phyloP scores from a whole-genome alignment of 345 rosid genomes.

The Brassica nigra region DNA sequence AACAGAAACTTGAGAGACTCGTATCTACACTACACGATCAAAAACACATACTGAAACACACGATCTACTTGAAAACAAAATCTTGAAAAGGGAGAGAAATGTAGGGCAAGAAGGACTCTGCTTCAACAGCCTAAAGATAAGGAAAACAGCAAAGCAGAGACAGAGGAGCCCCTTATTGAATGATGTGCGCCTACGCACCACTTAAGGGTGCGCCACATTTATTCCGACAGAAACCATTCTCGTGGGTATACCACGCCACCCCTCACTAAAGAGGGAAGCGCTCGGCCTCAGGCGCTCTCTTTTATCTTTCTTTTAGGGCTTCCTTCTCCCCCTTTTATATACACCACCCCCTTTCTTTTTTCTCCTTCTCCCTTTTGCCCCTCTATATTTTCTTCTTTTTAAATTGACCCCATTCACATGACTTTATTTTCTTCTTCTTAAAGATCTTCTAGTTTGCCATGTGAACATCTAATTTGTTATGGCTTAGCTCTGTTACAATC shows the following conservation, averaged over 20 bases:
- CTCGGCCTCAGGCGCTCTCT: conserved; percentile 45
- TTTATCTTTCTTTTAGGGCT: conserved; percentile 13
- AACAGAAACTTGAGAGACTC: neutral
- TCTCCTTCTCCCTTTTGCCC: neutral
- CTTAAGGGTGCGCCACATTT: conserved; percentile 36
- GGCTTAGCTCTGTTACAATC: too few species aligned
- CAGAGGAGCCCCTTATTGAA: neutral
- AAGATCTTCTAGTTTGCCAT: too few species aligned
- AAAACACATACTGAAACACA: neutral
- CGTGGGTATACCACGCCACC: conserved; percentile 52
- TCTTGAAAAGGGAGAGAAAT: neutral
- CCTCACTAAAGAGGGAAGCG: conserved; percentile 45
- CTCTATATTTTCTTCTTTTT: neutral
- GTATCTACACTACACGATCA: too few species aligned
- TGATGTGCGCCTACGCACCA: conserved; percentile 45
- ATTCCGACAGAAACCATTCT: conserved; percentile 22
- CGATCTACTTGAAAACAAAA: neutral
- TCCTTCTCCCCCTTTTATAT: neutral
- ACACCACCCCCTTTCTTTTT: neutral
- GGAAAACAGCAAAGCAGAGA: conserved; percentile 31
- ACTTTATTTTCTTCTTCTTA: neutral
- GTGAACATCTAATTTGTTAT: too few species aligned
- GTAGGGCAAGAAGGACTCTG: conserved; percentile 26
- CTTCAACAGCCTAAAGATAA: conserved; percentile 14
- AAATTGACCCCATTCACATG: neutral